These are phyloP conservation scores for Kwoniella pini DNA, from an alignment of 768 basidiomycete species.

Conservation along the genomic window DNA sequence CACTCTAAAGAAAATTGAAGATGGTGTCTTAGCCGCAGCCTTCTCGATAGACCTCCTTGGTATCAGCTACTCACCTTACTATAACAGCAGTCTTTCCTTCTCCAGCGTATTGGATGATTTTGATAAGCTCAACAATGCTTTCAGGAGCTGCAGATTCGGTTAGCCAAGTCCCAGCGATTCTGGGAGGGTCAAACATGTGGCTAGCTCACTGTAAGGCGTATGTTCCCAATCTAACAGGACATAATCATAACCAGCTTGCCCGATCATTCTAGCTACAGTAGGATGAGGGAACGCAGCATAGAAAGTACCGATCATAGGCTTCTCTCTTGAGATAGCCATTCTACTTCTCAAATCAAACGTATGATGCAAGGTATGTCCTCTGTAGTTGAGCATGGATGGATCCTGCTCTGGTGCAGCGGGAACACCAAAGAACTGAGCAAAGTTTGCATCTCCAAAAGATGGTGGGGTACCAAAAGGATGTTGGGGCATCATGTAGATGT, in stretches of 20 bases:
- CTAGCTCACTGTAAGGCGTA: conserved; percentile 13
- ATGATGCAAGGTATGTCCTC: conserved; percentile 7
- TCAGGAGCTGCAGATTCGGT: conserved; percentile 4
- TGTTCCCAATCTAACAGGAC: conserved; percentile 18
- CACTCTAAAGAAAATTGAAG: neutral
- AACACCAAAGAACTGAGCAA: conserved; percentile 5
- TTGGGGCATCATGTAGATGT: neutral
- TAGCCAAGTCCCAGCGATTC: neutral
- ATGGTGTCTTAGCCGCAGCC: no score
- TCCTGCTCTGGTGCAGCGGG: conserved; percentile 15
- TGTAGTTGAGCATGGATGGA: conserved; percentile 16
- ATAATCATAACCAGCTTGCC: conserved; percentile 12
- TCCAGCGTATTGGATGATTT: conserved; percentile 12
- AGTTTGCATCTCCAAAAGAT: conserved; percentile 7
- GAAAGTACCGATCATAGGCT: conserved; percentile 14
- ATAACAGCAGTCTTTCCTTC: conserved; percentile 14
- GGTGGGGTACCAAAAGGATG: conserved; percentile 16
- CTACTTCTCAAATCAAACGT: conserved; percentile 10
- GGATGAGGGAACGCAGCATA: neutral
- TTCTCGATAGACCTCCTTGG: no score
- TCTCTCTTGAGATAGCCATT: conserved; percentile 5
- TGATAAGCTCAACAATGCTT: conserved; percentile 13
- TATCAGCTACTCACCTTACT: conserved; percentile 8
- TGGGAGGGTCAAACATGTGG: neutral
- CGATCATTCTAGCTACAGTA: conserved; percentile 9